Evolutionary conservation across 192 early-diverging fungal genomes (phyloP).

Genomic region (Backusella circina): DNA sequence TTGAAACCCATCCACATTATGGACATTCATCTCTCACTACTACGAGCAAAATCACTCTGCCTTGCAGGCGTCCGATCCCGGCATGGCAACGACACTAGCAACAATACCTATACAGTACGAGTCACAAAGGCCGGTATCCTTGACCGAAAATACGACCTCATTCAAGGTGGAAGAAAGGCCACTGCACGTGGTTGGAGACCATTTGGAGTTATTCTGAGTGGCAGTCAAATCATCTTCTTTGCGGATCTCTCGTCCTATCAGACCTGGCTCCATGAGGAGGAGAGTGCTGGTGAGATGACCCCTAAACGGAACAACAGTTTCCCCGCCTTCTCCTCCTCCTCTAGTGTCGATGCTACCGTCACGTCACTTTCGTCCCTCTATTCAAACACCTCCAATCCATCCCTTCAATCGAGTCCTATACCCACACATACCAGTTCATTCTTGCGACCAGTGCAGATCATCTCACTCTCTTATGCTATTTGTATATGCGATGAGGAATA

Average conservation of each 20-base stretch:
- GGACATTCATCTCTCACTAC: constrained; percentile 30
- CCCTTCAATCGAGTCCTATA: background rate
- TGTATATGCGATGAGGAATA: constrained; percentile 67
- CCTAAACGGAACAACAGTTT: constrained; percentile 6
- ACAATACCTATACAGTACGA: constrained; percentile 17
- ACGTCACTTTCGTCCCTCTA: constrained; percentile 6
- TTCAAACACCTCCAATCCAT: background rate
- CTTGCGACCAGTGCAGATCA: constrained; percentile 37
- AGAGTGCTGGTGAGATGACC: background rate
- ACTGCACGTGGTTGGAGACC: constrained; percentile 69
- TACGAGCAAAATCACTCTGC: constrained; percentile 23
- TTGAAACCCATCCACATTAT: constrained; percentile 10
- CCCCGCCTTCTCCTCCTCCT: background rate
- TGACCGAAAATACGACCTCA: constrained; percentile 67
- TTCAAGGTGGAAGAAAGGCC: constrained; percentile 61
- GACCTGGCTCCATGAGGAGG: constrained; percentile 27
- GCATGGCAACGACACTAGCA: background rate
- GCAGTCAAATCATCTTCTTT: constrained; percentile 75
- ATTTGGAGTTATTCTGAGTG: constrained; percentile 73
- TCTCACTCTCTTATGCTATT: constrained; percentile 62
- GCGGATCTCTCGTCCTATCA: constrained; percentile 53
- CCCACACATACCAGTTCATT: background rate
- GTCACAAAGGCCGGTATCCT: constrained; percentile 69
- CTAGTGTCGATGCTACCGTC: constrained; percentile 2
- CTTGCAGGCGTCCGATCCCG: constrained; percentile 32